Evolutionary conservation across 441 rosid species (phyloP).

Genomic region (Jatropha multifida): DNA sequence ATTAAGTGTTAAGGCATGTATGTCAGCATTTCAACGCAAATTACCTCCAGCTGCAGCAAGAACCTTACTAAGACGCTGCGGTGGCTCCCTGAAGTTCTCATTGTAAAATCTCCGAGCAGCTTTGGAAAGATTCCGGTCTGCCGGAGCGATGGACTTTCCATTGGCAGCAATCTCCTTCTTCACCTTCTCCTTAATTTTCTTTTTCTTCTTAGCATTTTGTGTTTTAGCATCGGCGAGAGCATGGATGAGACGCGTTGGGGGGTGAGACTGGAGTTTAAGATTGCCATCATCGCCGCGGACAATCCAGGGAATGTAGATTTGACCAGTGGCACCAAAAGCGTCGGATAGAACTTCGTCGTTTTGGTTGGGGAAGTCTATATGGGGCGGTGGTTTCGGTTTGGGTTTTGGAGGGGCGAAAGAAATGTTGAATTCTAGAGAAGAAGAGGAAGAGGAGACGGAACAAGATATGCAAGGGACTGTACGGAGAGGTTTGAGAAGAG

Average conservation of each 20-base stretch:
- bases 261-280: conserved; percentile 66
- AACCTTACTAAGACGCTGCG: conserved; percentile 86
- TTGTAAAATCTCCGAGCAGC: conserved; percentile 87
- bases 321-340: conserved; percentile 24
- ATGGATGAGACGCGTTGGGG: conserved; percentile 60
- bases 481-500: conserved; percentile 36
- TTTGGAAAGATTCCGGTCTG: conserved; percentile 57
- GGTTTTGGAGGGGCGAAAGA: conserved; percentile 76
- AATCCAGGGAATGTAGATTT: conserved; percentile 82
- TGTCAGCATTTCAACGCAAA: background rate
- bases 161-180: conserved; percentile 2
- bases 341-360: conserved; percentile 5
- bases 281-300: conserved; percentile 87
- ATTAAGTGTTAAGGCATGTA: background rate
- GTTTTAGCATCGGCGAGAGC: conserved; percentile 67
- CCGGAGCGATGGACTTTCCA: background rate
- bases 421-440: conserved; percentile 67
- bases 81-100: conserved; percentile 61
- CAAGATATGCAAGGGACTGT: conserved; percentile 32
- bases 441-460: conserved; percentile 30
- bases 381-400: conserved; percentile 23
- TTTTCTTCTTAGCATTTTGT: conserved; percentile 40
- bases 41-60: conserved; percentile 95
- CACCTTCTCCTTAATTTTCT: conserved; percentile 27
- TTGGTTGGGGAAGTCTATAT: conserved; percentile 9